A percentile compares a stretch with the other conserved stretches of the same genome.
These are phyloP conservation scores for Cryphonectria japonica DNA, from an alignment of 2,329 filamentous ascomycete species.

Conservation along the genomic window DNA sequence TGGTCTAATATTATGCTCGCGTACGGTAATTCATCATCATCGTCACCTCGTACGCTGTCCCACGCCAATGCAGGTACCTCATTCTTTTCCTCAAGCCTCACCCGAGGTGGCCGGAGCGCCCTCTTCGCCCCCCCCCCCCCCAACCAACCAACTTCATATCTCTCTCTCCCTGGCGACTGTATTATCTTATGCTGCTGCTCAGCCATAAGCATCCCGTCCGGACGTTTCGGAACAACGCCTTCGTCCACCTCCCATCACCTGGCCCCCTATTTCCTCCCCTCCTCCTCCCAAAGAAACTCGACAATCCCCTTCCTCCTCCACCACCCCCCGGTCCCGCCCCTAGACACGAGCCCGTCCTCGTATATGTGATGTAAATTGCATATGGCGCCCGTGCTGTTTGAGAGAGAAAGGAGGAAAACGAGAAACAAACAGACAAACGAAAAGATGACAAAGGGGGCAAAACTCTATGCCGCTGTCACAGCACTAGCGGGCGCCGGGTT, in stretches of 20 bases:
- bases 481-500: constrained; percentile 31
- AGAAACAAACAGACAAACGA: background rate
- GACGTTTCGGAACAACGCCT: background rate
- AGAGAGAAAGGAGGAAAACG: background rate
- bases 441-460: background rate
- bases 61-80: constrained; percentile 6
- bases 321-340: background rate
- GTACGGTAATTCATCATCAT: background rate
- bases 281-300: background rate
- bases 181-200: background rate
- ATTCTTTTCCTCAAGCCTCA: background rate
- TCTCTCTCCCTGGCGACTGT: background rate
- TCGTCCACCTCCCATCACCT: background rate
- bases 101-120: background rate
- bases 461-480: background rate
- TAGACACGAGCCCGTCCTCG: background rate
- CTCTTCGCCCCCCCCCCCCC: background rate
- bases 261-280: background rate
- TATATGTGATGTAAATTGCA: background rate
- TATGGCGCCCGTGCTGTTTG: no score
- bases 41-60: background rate
- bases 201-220: background rate
- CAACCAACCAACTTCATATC: background rate
- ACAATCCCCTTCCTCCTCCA: no score
- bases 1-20: background rate